Percentiles rank a stretch among this genome's conserved stretches.
Evolutionary conservation across 108 stramenopile genomes (phyloP).

Genomic region (Thalassiosira profunda): DNA sequence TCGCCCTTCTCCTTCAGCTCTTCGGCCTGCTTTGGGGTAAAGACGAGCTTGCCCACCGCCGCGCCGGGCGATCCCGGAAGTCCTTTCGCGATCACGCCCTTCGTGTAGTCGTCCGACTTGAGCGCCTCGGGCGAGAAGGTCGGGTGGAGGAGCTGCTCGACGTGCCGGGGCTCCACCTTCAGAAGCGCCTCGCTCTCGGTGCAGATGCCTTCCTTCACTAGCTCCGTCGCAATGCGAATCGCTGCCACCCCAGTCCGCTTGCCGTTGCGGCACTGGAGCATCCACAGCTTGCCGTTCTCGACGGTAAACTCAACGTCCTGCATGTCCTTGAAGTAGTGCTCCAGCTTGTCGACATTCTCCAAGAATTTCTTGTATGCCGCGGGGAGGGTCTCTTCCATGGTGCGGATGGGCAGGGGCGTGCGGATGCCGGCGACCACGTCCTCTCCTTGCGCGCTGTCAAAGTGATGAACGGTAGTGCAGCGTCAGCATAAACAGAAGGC

Average conservation of each 20-base stretch:
- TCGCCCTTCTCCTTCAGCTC: constrained; percentile 59
- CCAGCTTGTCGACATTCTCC: constrained; percentile 75
- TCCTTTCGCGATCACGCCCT: constrained; percentile 80
- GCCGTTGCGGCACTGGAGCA: constrained; percentile 88
- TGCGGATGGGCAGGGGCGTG: constrained; percentile 79
- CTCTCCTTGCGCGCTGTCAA: constrained; percentile 62
- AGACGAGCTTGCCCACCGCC: constrained; percentile 85
- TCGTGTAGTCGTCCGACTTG: constrained; percentile 57
- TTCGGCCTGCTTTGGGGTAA: constrained; percentile 83
- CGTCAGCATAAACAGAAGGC: too few relatives aligned
- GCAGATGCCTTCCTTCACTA: constrained; percentile 81
- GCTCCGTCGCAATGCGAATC: constrained; percentile 83
- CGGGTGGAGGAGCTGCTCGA: constrained; percentile 88
- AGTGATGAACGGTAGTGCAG: too few relatives aligned
- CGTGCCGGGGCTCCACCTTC: constrained; percentile 81
- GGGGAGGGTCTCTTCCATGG: constrained; percentile 76
- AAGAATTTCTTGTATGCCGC: constrained; percentile 82
- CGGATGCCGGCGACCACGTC: constrained; percentile 93
- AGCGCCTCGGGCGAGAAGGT: constrained; percentile 63
- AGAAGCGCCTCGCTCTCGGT: constrained; percentile 78
- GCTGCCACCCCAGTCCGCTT: constrained; percentile 89
- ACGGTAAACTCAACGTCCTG: constrained; percentile 95
- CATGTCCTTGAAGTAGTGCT: constrained; percentile 88
- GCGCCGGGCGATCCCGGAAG: constrained; percentile 88
- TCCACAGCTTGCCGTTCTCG: constrained; percentile 90